phyloP scores from a whole-genome alignment of 495 filamentous ascomycete species.

The Aspergillus ellipticus region DNA sequence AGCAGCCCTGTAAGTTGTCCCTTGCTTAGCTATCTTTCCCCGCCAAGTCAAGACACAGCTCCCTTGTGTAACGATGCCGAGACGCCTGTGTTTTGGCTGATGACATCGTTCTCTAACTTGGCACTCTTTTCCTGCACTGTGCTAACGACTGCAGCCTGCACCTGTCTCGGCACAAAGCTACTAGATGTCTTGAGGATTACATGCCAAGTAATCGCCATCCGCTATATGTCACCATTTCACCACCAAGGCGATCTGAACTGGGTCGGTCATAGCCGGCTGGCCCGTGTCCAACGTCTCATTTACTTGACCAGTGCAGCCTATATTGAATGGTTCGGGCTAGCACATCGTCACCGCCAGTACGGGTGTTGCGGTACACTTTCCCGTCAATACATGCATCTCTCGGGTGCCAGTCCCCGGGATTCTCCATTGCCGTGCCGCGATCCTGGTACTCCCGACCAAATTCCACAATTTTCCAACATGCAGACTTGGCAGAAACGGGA shows the following conservation, averaged over 20 bases:
- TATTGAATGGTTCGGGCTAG: slow-evolving; percentile 7
- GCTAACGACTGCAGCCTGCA: slow-evolving; percentile 39
- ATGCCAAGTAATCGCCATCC: slow-evolving; percentile 23
- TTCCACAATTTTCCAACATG: slow-evolving; percentile 7
- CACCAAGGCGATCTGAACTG: slow-evolving; percentile 20
- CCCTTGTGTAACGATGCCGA: slow-evolving; percentile 27
- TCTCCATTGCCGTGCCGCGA: slow-evolving; percentile 10
- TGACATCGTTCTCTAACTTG: slow-evolving; percentile 6
- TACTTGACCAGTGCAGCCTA: slow-evolving; percentile 9
- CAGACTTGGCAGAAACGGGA: slow-evolving; percentile 6
- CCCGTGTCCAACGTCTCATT: slow-evolving; percentile 10
- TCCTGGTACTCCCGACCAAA: slow-evolving; percentile 10
- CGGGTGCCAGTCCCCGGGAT: slow-evolving; percentile 11
- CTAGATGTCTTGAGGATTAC: slow-evolving; percentile 22
- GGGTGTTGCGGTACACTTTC: slow-evolving; percentile 3
- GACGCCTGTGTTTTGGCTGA: slow-evolving; percentile 15
- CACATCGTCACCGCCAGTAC: slow-evolving; percentile 9
- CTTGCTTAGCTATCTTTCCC: slow-evolving; percentile 18
- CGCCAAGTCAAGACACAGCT: slow-evolving; percentile 25
- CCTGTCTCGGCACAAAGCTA: slow-evolving; percentile 48
- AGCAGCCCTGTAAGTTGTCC: slow-evolving; percentile 78
- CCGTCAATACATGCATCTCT: slow-evolving; percentile 10
- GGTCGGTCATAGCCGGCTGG: slow-evolving; percentile 1
- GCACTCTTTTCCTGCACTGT: slow-evolving; percentile 8
- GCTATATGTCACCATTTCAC: slow-evolving; percentile 25